phyloP scores from a whole-genome alignment of 2,329 filamentous ascomycete species.

The Elsinoe australis region DNA sequence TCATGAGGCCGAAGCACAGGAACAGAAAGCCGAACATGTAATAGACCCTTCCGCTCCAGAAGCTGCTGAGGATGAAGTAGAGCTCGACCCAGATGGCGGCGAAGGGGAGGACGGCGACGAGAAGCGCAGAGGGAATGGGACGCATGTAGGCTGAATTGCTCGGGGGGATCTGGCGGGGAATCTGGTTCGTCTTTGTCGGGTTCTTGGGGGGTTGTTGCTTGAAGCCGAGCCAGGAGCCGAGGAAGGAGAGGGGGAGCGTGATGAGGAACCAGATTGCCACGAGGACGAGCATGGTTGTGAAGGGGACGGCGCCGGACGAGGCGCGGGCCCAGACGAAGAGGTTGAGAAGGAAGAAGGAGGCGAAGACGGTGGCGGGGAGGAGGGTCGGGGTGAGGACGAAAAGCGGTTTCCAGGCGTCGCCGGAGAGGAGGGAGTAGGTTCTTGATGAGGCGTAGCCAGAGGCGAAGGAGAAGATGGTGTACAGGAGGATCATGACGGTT shows the following conservation, averaged over 20 bases:
- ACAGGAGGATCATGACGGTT: slow-evolving; percentile 86
- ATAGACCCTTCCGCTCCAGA: slow-evolving; percentile 98
- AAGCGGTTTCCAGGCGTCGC: slow-evolving; percentile 90
- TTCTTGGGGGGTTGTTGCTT: slow-evolving; percentile 60
- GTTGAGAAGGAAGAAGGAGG: slow-evolving; percentile 85
- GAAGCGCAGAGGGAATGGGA: slow-evolving; percentile 79
- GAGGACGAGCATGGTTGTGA: slow-evolving; percentile 92
- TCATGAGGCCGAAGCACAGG: slow-evolving; percentile 94
- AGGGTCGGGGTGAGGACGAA: slow-evolving; percentile 80
- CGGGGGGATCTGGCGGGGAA: slow-evolving; percentile 90
- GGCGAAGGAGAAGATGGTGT: slow-evolving; percentile 85
- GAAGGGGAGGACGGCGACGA: slow-evolving; percentile 89
- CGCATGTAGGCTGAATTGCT: slow-evolving; percentile 67
- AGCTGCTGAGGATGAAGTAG: slow-evolving; percentile 98
- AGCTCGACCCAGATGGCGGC: slow-evolving; percentile 96
- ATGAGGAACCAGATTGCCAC: slow-evolving; percentile 95
- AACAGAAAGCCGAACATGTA: slow-evolving; percentile 99
- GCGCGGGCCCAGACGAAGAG: slow-evolving; percentile 92
- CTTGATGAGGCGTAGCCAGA: slow-evolving; percentile 84
- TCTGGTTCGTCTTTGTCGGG: slow-evolving; percentile 93
- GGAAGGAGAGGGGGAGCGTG: slow-evolving; percentile 81
- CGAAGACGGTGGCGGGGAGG: slow-evolving; percentile 79
- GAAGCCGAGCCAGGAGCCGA: slow-evolving; percentile 90
- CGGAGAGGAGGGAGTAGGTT: slow-evolving; percentile 89
- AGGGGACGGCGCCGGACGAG: slow-evolving; percentile 88